These are phyloP conservation scores for Vanrija sp. DNA, from an alignment of 1,284 basidiomycete species.

Conservation along the genomic window DNA sequence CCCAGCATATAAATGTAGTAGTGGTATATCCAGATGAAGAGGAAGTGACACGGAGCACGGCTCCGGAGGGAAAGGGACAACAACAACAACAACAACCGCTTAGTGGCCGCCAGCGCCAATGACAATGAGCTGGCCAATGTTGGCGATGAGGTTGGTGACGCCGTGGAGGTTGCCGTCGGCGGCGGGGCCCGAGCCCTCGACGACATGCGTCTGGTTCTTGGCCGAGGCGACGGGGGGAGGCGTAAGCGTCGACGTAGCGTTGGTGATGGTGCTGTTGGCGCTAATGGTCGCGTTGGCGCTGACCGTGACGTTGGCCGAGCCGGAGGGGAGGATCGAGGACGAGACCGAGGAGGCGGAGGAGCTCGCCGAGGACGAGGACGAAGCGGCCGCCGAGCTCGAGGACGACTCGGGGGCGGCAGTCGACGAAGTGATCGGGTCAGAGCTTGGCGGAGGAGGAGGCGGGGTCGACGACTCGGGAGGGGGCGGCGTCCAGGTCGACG, in stretches of 20 bases:
- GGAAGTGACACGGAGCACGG: too few relatives aligned
- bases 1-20: too few relatives aligned
- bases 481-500: conserved; percentile 13
- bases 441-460: conserved; percentile 16
- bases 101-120: not conserved
- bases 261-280: not conserved
- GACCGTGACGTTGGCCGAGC: conserved; percentile 2
- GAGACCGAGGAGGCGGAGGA: conserved; percentile 7
- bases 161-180: not conserved
- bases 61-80: too few relatives aligned
- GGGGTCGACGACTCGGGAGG: conserved; percentile 18
- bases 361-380: conserved; percentile 13
- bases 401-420: conserved; percentile 21
- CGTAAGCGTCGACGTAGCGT: not conserved
- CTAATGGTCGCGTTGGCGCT: conserved; percentile 7
- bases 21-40: too few relatives aligned
- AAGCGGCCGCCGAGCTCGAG: conserved; percentile 24
- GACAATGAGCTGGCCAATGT: conserved; percentile 23
- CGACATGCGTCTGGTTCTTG: too few relatives aligned
- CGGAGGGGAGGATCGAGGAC: conserved; percentile 8
- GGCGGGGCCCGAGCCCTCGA: not conserved
- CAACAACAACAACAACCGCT: too few relatives aligned
- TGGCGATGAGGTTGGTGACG: conserved; percentile 6
- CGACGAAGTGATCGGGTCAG: conserved; percentile 3
- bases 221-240: conserved; percentile 3